Conservation (phyloP, 2,329 filamentous ascomycete genomes). For the Ophiostoma angusticollis region DNA sequence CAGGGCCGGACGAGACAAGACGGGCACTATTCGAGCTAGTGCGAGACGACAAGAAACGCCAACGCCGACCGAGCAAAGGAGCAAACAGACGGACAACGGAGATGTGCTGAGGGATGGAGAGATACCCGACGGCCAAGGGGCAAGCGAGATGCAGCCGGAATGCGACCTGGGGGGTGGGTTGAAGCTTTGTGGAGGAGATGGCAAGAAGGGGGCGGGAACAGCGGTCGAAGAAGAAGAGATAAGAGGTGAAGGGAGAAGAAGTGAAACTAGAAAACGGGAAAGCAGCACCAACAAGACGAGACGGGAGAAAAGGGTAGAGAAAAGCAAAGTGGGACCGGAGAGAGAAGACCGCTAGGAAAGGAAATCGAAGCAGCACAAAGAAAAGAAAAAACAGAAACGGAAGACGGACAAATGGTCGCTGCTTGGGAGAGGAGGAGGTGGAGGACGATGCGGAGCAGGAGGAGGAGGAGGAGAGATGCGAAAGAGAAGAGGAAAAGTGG, state of each 20-base stretch:
- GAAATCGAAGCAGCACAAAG: slow-evolving; percentile 10
- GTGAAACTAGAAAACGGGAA: neutral
- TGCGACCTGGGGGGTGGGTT: neutral
- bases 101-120: neutral
- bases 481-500: slow-evolving; percentile 2
- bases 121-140: slow-evolving; percentile 1
- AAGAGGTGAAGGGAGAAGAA: neutral
- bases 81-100: neutral
- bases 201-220: neutral
- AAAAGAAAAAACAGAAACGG: slow-evolving; percentile 9
- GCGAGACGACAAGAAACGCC: slow-evolving; percentile 8
- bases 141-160: neutral
- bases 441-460: slow-evolving; percentile 3
- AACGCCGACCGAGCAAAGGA: slow-evolving; percentile 9
- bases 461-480: neutral
- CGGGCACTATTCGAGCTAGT: slow-evolving; percentile 7
- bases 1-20: neutral
- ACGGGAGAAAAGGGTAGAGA: slow-evolving; percentile 7
- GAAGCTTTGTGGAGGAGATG: neutral
- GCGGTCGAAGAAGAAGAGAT: neutral
- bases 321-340: slow-evolving; percentile 16
- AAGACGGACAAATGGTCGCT: slow-evolving; percentile 12
- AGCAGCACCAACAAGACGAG: slow-evolving; percentile 2
- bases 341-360: slow-evolving; percentile 13
- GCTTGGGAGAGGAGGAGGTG: slow-evolving; percentile 7